These are phyloP conservation scores for Barbarea vulgaris DNA, from an alignment of 345 rosid species.

Conservation along the genomic window DNA sequence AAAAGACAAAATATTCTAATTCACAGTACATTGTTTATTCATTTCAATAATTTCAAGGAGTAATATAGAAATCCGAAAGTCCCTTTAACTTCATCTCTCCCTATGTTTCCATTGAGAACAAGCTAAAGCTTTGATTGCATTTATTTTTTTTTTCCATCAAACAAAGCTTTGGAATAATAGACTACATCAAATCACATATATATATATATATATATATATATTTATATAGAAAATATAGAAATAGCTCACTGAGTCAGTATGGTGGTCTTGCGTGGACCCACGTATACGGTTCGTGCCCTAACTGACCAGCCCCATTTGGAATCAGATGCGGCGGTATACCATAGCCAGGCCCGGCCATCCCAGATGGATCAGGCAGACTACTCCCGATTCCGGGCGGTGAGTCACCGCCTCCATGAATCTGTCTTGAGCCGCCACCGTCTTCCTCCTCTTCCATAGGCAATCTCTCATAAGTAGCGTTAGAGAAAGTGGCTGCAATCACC, in stretches of 20 bases:
- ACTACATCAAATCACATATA: slow-evolving; percentile 4
- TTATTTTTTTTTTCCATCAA: slow-evolving; percentile 2
- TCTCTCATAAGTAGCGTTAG: slow-evolving; percentile 84
- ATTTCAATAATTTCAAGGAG: slow-evolving; percentile 4
- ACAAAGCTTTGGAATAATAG: slow-evolving; percentile 18
- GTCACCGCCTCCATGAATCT: slow-evolving; percentile 48
- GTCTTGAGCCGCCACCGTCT: slow-evolving; percentile 46
- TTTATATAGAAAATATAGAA: background rate
- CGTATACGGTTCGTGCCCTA: slow-evolving; percentile 72
- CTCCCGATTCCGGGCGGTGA: slow-evolving; percentile 59
- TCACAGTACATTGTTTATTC: slow-evolving; percentile 23
- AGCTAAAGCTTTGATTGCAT: slow-evolving; percentile 25
- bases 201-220: slow-evolving; percentile 1
- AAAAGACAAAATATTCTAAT: slow-evolving; percentile 13
- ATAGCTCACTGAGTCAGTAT: slow-evolving; percentile 42
- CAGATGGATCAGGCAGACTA: slow-evolving; percentile 55
- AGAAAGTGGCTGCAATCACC: slow-evolving; percentile 85
- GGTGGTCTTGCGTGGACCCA: slow-evolving; percentile 70
- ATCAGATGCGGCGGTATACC: slow-evolving; percentile 55
- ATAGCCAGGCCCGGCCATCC: slow-evolving; percentile 45
- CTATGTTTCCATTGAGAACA: slow-evolving; percentile 2
- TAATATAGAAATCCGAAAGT: background rate
- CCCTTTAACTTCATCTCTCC: background rate
- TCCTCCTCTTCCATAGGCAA: slow-evolving; percentile 77
- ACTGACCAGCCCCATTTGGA: slow-evolving; percentile 48